Conservation (phyloP, 148 eudicot genomes). For the Bassia scoparia region DNA sequence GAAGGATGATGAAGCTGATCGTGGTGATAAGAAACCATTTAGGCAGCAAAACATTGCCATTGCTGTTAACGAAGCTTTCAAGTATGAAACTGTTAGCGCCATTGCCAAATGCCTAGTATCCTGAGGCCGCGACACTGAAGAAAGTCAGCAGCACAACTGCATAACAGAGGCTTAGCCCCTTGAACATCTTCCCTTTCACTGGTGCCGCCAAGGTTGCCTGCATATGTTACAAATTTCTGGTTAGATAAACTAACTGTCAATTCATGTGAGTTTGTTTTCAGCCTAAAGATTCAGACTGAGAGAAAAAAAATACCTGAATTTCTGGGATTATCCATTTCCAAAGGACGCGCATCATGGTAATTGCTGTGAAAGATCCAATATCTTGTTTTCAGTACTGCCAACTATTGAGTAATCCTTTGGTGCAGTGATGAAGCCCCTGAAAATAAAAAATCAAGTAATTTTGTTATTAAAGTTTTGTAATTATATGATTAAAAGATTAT, state of each 20-base stretch:
- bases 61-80: slow-evolving; percentile 41
- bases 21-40: slow-evolving; percentile 61
- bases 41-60: slow-evolving; percentile 45
- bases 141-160: slow-evolving; percentile 49
- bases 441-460: not conserved
- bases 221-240: not conserved
- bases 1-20: too few species aligned
- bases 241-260: not conserved
- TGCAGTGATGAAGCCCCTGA: slow-evolving; percentile 50
- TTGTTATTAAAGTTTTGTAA: not conserved
- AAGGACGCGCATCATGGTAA: slow-evolving; percentile 64
- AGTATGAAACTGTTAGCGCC: slow-evolving; percentile 41
- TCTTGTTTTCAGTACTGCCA: slow-evolving; percentile 34
- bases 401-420: slow-evolving; percentile 44
- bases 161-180: slow-evolving; percentile 61
- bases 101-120: slow-evolving; percentile 85
- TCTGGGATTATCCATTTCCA: slow-evolving; percentile 75
- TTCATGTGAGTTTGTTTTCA: not conserved
- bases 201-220: slow-evolving; percentile 79
- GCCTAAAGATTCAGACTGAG: not conserved
- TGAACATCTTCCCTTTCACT: slow-evolving; percentile 76
- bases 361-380: slow-evolving; percentile 53
- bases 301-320: slow-evolving; percentile 52
- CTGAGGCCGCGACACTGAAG: slow-evolving; percentile 63
- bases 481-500: not conserved